A percentile compares a stretch with the other conserved stretches of the same genome.
Conservation (phyloP, 2,329 filamentous ascomycete species). For the Claviceps maximensis region DNA sequence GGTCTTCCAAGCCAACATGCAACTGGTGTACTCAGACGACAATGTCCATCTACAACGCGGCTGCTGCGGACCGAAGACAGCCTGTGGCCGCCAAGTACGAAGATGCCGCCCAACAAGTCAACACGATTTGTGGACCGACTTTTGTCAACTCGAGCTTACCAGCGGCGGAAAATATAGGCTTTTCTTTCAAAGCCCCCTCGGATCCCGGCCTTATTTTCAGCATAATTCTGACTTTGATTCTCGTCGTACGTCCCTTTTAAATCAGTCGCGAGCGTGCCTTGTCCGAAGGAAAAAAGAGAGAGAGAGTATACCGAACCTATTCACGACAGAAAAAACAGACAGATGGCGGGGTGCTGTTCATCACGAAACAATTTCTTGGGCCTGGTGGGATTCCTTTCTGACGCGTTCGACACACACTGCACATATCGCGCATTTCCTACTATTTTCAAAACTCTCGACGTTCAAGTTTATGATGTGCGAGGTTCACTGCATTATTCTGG, state of each 20-base stretch:
- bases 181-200: constrained; percentile 8
- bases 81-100: constrained; percentile 58
- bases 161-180: constrained; percentile 13
- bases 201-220: constrained; percentile 3
- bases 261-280: not conserved
- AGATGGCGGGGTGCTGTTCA: not conserved
- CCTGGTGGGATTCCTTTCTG: not conserved
- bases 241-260: constrained; percentile 11
- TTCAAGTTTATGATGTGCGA: no score
- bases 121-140: constrained; percentile 45
- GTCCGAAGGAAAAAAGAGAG: not conserved
- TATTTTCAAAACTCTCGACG: not conserved
- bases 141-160: constrained; percentile 47
- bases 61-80: constrained; percentile 51
- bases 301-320: not conserved
- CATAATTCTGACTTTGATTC: constrained; percentile 8
- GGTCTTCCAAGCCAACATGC: constrained; percentile 58
- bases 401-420: no score
- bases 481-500: no score
- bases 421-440: not conserved
- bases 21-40: constrained; percentile 62
- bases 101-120: constrained; percentile 57
- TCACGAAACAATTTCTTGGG: not conserved
- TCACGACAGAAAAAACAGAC: not conserved
- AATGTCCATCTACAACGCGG: constrained; percentile 67